Conservation (phyloP, 495 filamentous ascomycete genomes). For the Aspergillus olivimuriae region DNA sequence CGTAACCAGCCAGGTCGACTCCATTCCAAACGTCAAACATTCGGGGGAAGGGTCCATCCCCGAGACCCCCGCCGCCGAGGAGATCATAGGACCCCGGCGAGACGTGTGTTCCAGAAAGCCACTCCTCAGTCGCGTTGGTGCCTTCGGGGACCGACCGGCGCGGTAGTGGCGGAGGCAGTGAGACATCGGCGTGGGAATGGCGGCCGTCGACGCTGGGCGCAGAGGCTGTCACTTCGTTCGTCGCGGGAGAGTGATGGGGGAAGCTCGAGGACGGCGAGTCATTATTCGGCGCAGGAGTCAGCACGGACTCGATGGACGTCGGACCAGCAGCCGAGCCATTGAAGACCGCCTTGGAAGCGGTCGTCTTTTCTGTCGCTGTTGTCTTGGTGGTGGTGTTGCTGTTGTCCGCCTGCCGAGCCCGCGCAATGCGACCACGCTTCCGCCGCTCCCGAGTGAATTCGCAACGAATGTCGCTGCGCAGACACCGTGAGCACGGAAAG, state of each 20-base stretch:
- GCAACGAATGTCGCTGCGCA: slow-evolving; percentile 37
- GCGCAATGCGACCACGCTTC: slow-evolving; percentile 41
- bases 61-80: slow-evolving; percentile 19
- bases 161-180: slow-evolving; percentile 11
- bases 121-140: slow-evolving; percentile 32
- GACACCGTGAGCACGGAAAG: slow-evolving; percentile 41
- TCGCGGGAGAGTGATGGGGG: slow-evolving; percentile 25
- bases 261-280: slow-evolving; percentile 25
- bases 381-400: slow-evolving; percentile 5
- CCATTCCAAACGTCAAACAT: slow-evolving; percentile 35
- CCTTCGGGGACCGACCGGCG: slow-evolving; percentile 11
- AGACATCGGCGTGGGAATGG: slow-evolving; percentile 17
- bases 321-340: neutral
- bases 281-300: slow-evolving; percentile 16
- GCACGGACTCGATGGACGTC: slow-evolving; percentile 5
- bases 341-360: neutral
- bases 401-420: slow-evolving; percentile 19
- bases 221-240: slow-evolving; percentile 30
- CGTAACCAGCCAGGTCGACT: slow-evolving; percentile 22
- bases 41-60: slow-evolving; percentile 27
- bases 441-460: slow-evolving; percentile 42
- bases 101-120: slow-evolving; percentile 33
- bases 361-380: neutral
- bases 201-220: slow-evolving; percentile 30
- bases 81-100: slow-evolving; percentile 34